These are phyloP conservation scores for Suillus ampliporus DNA, from an alignment of 768 basidiomycete species.

Conservation along the genomic window DNA sequence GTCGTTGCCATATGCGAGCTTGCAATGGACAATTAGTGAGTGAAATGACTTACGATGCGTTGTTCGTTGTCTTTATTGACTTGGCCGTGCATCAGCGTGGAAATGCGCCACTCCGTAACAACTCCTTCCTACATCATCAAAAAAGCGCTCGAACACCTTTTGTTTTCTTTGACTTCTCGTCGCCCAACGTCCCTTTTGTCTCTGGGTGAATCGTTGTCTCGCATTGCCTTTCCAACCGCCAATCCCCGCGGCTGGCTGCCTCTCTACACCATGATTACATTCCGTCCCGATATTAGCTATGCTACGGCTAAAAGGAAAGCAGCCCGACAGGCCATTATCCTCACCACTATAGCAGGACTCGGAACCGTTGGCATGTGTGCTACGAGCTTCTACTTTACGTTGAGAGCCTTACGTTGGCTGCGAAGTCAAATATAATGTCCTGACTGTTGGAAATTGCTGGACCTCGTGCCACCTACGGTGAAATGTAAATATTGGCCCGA, in stretches of 20 bases:
- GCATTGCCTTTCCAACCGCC: constrained; percentile 61
- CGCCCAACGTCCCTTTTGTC: constrained; percentile 52
- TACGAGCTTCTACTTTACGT: constrained; percentile 43
- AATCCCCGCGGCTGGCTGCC: constrained; percentile 85
- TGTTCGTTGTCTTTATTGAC: constrained; percentile 29
- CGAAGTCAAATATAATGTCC: constrained; percentile 21
- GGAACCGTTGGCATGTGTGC: constrained; percentile 50
- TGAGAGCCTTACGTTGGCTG: constrained; percentile 29
- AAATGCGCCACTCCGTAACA: constrained; percentile 93
- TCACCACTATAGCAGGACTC: constrained; percentile 56
- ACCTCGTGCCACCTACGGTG: constrained; percentile 35
- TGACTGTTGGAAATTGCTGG: constrained; percentile 36
- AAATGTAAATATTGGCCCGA: constrained; percentile 28
- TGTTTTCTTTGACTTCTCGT: constrained; percentile 65
- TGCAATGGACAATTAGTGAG: constrained; percentile 97
- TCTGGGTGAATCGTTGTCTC: constrained; percentile 52
- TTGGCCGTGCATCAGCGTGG: constrained; percentile 59
- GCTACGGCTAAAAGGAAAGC: constrained; percentile 77
- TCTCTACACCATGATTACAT: constrained; percentile 97
- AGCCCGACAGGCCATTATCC: constrained; percentile 66
- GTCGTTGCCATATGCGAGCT: constrained; percentile 89
- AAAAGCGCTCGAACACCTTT: constrained; percentile 77
- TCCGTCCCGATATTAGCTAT: constrained; percentile 94
- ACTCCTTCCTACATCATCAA: constrained; percentile 80
- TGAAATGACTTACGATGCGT: constrained; percentile 32